phyloP scores from a whole-genome alignment of 169 alveolate species.

The Babesia bigemina region DNA sequence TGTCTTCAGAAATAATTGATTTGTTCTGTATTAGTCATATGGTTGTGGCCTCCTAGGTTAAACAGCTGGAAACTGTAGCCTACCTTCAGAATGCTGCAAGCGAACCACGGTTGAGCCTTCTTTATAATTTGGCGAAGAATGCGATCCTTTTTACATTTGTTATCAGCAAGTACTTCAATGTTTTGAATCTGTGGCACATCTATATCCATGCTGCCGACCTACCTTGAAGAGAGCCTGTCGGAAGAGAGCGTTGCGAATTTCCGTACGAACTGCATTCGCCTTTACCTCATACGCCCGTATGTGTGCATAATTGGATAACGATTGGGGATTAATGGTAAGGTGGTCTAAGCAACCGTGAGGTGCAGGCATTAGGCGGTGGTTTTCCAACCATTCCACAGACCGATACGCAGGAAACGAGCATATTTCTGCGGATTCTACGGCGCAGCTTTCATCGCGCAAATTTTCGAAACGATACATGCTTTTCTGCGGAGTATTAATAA shows the following conservation, averaged over 20 bases:
- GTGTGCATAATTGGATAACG: slow-evolving; percentile 34
- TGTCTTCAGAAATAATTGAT: slow-evolving; percentile 64
- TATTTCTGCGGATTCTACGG: neutral
- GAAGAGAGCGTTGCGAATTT: slow-evolving; percentile 63
- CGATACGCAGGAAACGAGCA: slow-evolving; percentile 66
- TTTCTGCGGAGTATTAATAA: neutral
- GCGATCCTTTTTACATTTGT: slow-evolving; percentile 72
- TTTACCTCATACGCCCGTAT: slow-evolving; percentile 52
- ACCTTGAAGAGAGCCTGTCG: slow-evolving; percentile 73
- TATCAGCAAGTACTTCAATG: slow-evolving; percentile 70
- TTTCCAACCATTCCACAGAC: slow-evolving; percentile 63
- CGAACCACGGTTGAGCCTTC: slow-evolving; percentile 35
- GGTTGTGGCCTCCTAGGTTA: neutral
- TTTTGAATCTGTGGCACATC: slow-evolving; percentile 70
- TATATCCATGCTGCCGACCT: neutral
- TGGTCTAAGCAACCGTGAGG: slow-evolving; percentile 30
- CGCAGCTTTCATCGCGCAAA: neutral
- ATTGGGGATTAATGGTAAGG: slow-evolving; percentile 38
- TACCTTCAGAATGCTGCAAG: slow-evolving; percentile 14
- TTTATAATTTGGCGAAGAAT: slow-evolving; percentile 51
- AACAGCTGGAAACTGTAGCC: neutral
- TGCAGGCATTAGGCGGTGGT: slow-evolving; percentile 54
- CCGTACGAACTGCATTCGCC: slow-evolving; percentile 61
- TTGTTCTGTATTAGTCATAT: slow-evolving; percentile 13
- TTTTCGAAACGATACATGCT: slow-evolving; percentile 1